Evolutionary conservation across 2,329 filamentous ascomycete genomes (phyloP).

Genomic region (Geoglossum cookeanum): DNA sequence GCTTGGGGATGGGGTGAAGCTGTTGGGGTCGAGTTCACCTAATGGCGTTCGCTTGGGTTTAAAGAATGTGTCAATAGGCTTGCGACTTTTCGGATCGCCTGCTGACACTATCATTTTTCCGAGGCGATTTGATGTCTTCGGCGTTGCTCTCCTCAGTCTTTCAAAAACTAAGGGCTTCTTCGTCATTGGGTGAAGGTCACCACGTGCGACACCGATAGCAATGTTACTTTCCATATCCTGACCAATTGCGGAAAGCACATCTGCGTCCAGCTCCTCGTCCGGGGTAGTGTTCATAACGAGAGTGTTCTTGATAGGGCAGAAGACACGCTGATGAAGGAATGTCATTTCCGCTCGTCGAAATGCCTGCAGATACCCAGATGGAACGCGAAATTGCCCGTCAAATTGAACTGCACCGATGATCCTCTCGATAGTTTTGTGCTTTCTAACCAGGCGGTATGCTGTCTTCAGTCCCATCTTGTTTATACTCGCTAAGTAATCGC

Average conservation of each 20-base stretch:
- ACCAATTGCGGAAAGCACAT: slow-evolving; percentile 68
- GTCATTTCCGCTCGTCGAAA: slow-evolving; percentile 82
- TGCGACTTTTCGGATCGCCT: slow-evolving; percentile 35
- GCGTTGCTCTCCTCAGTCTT: slow-evolving; percentile 13
- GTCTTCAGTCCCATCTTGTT: slow-evolving; percentile 81
- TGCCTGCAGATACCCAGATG: slow-evolving; percentile 57
- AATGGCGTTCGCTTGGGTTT: slow-evolving; percentile 42
- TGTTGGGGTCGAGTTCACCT: slow-evolving; percentile 48
- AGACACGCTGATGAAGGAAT: slow-evolving; percentile 88
- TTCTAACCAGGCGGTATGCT: slow-evolving; percentile 74
- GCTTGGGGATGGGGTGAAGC: slow-evolving; percentile 44
- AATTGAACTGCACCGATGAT: slow-evolving; percentile 71
- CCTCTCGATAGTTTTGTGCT: slow-evolving; percentile 72
- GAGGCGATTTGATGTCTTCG: not conserved
- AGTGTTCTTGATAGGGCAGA: slow-evolving; percentile 51
- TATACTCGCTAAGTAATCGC: slow-evolving; percentile 82
- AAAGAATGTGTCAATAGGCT: slow-evolving; percentile 46
- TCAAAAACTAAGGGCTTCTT: slow-evolving; percentile 40
- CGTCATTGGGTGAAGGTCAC: slow-evolving; percentile 77
- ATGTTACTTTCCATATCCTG: slow-evolving; percentile 46
- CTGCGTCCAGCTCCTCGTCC: slow-evolving; percentile 40
- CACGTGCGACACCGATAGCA: slow-evolving; percentile 55
- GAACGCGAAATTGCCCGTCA: slow-evolving; percentile 67
- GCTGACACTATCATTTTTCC: not conserved
- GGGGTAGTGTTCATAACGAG: slow-evolving; percentile 59